Conservation (phyloP, 106 monocot species). For the Platanthera guangdongensis region DNA sequence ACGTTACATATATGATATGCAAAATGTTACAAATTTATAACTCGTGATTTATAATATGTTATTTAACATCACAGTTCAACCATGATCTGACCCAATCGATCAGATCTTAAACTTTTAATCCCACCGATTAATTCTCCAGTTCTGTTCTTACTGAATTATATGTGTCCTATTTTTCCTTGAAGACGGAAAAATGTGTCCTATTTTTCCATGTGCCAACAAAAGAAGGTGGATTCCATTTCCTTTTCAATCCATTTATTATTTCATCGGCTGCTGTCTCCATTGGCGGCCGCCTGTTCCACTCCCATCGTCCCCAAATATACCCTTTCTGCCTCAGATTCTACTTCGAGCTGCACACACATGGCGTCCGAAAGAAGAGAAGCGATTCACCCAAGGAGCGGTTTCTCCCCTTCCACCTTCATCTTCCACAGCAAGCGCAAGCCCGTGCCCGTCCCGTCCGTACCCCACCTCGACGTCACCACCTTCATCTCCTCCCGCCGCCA, state of each 20-base stretch:
- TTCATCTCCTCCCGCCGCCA: constrained; percentile 61
- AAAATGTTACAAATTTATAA: too few relatives aligned
- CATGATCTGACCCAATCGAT: too few relatives aligned
- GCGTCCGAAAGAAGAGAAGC: background rate
- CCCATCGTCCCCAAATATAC: background rate
- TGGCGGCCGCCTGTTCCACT: background rate
- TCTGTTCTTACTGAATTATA: too few relatives aligned
- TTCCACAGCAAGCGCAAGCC: constrained; percentile 74
- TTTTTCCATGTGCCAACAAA: background rate
- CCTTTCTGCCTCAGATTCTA: background rate
- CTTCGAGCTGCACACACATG: background rate
- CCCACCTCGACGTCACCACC: constrained; percentile 46
- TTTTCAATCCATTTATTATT: background rate
- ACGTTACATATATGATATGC: too few relatives aligned
- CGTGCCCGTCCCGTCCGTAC: constrained; percentile 39
- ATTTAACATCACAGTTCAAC: too few relatives aligned
- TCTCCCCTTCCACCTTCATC: constrained; percentile 33
- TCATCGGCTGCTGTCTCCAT: background rate
- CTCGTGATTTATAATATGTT: too few relatives aligned
- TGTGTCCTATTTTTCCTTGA: too few relatives aligned
- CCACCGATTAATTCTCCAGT: too few relatives aligned
- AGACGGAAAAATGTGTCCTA: too few relatives aligned
- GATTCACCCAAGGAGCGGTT: constrained; percentile 61
- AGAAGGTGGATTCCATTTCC: background rate
- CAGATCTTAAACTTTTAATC: too few relatives aligned